Percentiles rank a stretch among this genome's conserved stretches.
phyloP scores from a whole-genome alignment of 441 rosid genomes.

The Hura crepitans region DNA sequence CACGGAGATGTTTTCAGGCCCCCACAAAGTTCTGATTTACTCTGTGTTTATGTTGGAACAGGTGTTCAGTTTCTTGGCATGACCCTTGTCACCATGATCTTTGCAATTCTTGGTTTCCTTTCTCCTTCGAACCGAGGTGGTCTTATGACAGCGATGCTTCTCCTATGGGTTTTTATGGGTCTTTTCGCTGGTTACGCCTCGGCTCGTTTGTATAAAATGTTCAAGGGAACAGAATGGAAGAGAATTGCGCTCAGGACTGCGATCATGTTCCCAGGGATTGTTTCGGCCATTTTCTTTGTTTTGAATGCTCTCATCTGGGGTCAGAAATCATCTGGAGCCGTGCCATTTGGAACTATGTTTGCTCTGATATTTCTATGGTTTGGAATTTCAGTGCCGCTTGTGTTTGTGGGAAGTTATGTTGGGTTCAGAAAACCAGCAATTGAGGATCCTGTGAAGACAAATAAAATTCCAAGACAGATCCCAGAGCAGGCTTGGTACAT shows the following conservation, averaged over 20 bases:
- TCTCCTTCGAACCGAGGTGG: slow-evolving; percentile 97
- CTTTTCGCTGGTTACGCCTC: slow-evolving; percentile 77
- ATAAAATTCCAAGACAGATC: slow-evolving; percentile 85
- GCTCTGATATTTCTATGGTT: slow-evolving; percentile 81
- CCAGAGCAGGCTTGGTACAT: slow-evolving; percentile 92
- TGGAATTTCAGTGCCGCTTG: slow-evolving; percentile 91
- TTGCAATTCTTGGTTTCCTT: slow-evolving; percentile 82
- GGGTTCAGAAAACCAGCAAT: slow-evolving; percentile 70
- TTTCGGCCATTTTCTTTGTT: slow-evolving; percentile 69
- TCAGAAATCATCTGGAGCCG: slow-evolving; percentile 89
- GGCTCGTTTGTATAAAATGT: slow-evolving; percentile 60
- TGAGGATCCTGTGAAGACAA: slow-evolving; percentile 86
- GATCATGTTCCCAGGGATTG: slow-evolving; percentile 64
- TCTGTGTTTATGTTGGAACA: slow-evolving; percentile 87
- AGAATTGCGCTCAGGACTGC: slow-evolving; percentile 45
- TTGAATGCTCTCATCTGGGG: slow-evolving; percentile 92
- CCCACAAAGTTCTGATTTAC: slow-evolving; percentile 63
- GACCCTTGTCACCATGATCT: slow-evolving; percentile 84
- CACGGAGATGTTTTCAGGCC: slow-evolving; percentile 93
- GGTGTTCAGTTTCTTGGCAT: slow-evolving; percentile 96
- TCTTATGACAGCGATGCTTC: slow-evolving; percentile 86
- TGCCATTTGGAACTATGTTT: slow-evolving; percentile 95
- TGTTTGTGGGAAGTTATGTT: slow-evolving; percentile 66
- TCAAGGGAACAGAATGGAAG: too few species aligned
- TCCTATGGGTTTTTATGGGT: slow-evolving; percentile 96